phyloP scores from a whole-genome alignment of 345 rosid species.

The Camelina neglecta region DNA sequence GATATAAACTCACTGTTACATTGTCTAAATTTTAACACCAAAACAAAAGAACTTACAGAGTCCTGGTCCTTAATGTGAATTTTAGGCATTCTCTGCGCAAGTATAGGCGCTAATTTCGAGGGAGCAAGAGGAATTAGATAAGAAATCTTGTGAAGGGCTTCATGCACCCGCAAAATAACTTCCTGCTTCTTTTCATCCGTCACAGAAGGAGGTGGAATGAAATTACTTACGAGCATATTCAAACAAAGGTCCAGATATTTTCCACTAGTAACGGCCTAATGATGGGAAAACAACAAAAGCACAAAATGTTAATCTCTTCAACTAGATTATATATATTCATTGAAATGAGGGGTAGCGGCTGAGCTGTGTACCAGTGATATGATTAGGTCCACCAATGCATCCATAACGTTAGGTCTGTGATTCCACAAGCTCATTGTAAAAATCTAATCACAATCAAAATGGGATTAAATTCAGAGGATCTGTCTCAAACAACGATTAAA shows the following conservation, averaged over 20 bases:
- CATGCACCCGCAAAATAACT: conserved; percentile 70
- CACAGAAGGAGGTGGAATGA: conserved; percentile 59
- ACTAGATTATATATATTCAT: not conserved
- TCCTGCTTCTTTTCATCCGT: conserved; percentile 50
- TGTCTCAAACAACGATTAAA: not conserved
- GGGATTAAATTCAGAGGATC: conserved; percentile 15
- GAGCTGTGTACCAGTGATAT: conserved; percentile 58
- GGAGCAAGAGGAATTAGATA: conserved; percentile 78
- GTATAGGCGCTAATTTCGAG: conserved; percentile 53
- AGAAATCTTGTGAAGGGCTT: conserved; percentile 56
- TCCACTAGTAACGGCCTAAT: conserved; percentile 71
- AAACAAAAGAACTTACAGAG: conserved; percentile 44
- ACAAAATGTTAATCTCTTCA: not conserved
- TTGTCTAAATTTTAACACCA: not conserved
- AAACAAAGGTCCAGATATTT: conserved; percentile 63
- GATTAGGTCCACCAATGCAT: conserved; percentile 65
- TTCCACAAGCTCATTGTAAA: conserved; percentile 78
- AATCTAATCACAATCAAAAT: conserved; percentile 50
- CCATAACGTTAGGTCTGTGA: conserved; percentile 64
- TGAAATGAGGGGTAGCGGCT: not conserved
- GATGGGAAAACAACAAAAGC: conserved; percentile 12
- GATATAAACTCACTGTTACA: not conserved
- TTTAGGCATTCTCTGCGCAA: conserved; percentile 61
- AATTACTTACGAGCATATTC: conserved; percentile 65
- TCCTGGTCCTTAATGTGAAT: conserved; percentile 43